Evolutionary conservation across 345 rosid genomes (phyloP), one percentile per base, ranked within the genome.

Genomic region (Hevea brasiliensis): DNA sequence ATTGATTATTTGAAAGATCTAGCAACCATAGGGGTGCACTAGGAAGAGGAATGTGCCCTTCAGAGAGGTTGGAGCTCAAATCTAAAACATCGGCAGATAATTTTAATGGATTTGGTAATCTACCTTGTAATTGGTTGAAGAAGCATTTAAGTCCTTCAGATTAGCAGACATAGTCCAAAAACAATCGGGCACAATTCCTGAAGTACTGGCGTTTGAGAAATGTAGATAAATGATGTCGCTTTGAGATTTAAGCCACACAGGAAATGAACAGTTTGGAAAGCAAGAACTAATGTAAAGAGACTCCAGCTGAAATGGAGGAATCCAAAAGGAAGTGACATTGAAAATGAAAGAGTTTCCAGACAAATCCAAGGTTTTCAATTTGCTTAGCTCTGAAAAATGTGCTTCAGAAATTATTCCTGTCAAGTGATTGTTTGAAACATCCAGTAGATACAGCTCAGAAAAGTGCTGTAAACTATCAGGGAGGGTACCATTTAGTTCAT

Each of bases 181-280:
- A 87, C 89, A 86, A 35, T 59, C 41, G 0, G 89, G 86, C 47
- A 88, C 77, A 26, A 79, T 62, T 55, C 75, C 92, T 41, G 76
- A 80, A 9, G 86, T 82, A 20, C 86, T 83, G 13, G 70, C 81
- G 73, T 85, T 85, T 72, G 72, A 74, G 45, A 88, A 73, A 74
- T 62, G 67, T 45, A 85, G 78, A n/a, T 17, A 77, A 73, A 67
- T 77, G 54, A 86, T 83, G 29, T 81, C 48, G 51, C 74, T 87
- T 68, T 86, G 92, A 76, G 80, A 76, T 60, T 74, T 85, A 62
- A 89, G 84, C 92, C 90, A 89, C 68, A 71, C 64, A 1, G 92
- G 89, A 72, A 89, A 89, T 2, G 35, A 56, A 68, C 87, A 87
- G 74, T 88, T 87, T 15, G 82, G 71, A 47, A 26, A 58, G 77